Evolutionary conservation across 768 basidiomycete species (phyloP), one percentile per base, ranked within the genome.

Genomic region (Mycena epipterygia): DNA sequence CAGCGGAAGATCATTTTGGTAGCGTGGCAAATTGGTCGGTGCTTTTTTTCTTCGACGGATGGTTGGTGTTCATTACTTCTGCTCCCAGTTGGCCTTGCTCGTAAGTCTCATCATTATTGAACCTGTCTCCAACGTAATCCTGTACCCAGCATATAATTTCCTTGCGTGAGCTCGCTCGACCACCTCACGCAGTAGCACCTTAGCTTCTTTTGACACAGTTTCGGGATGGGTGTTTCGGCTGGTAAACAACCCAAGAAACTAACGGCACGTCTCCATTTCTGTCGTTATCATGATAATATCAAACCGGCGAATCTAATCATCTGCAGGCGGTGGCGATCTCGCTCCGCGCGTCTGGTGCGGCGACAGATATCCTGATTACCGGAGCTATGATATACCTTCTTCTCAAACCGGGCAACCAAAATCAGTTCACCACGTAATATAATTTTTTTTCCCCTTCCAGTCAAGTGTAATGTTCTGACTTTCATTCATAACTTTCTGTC

Each of bases 11-110:
- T 67, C 27, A n/a, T 39, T 29, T 23, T 67, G 58, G 49, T 61
- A n/a, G 37, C 58, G 9, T 67, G 66, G 66, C 66, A 67, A 61
- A 67, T 67, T 33, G 61, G 66, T 67, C n/a, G 3, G n/a, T 58
- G 9, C 19, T 19, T 3, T 29, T 23, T 21, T 8, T 8, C 35
- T 27, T 17, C 5, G 2, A 9, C 39, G 14, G 23, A 8, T 3
- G 2, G 5, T 27, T 1, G 6, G 25, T 29, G 16, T n/a, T 48
- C 25, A 51, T 30, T 27, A 52, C 41, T 41, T 13, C 2, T 44
- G 12, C 27, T 29, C 6, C 30, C 16, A 67, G 66, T 67, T 53
- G 66, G 66, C 41, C 66, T 67, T 29, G 66, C 25, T 1, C 66
- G 66, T 67, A 23, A 53, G 66, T 58, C 23, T 35, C 16, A 27